Base-by-base conservation (phyloP, 371 early-diverging fungal genomes). In the Choanephora cucurbitarum region DNA sequence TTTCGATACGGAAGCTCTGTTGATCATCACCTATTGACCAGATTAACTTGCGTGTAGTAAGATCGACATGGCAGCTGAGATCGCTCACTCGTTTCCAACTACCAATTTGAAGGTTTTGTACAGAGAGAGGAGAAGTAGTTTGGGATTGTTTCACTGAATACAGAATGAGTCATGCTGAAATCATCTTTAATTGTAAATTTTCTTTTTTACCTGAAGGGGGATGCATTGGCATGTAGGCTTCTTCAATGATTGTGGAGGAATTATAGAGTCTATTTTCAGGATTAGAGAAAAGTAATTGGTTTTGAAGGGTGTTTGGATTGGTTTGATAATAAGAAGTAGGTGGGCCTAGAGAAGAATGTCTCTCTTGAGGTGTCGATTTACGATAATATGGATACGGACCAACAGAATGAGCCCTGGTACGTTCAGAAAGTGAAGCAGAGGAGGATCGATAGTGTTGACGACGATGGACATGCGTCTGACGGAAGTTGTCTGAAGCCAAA, bases 81-180 rank as follows among this genome's bases (percentile, higher is more conserved):
- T 85, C 85, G 24, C 72, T 64, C 52, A 87, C 80, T 32, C 90
- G 81, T 48, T 88, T 83, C 90, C 90, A 90, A 7, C 79, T 83
- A 44, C 90, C 90, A 49, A 90, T 85, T 15, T 78, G 66, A 24
- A 90, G 62, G 13, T 85, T 83, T 44, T 84, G 80, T 19, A 71
- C 82, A 61, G 65, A 48, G 9, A 68, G 33, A 32, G 10, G 32
- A 17, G 24, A 57, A n/a, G 15, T 42, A 17, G 54, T 39, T 24
- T 61, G 44, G 14, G 37, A 19, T 21, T 37, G 5, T 40, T 28
- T 41, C 11, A 28, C 43, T 52, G 31, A 17, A 15, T 17, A 42
- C 2, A 17, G 18, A 3, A 7, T 17, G 3, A 42, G 19, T 5
- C n/a, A n/a, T n/a, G n/a, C n/a, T n/a, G n/a, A n/a, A n/a, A n/a